Conservation (phyloP, 192 early-diverging fungal species). For the Backusella sp. region DNA sequence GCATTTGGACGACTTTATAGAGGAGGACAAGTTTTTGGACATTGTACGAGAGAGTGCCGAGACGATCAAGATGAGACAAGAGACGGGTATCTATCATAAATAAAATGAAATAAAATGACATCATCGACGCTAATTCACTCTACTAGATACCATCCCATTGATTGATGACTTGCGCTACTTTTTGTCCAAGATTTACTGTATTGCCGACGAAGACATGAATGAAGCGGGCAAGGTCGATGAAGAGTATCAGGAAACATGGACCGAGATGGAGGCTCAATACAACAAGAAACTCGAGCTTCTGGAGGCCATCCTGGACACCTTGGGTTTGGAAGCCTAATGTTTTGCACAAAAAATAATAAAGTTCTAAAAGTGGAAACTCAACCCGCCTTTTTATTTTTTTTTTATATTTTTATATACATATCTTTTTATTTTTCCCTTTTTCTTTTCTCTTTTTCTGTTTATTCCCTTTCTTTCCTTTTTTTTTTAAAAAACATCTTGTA, state of each 20-base stretch:
- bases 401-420: neutral
- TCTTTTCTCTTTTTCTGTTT: neutral
- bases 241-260: slow-evolving; percentile 31
- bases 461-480: neutral
- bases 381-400: neutral
- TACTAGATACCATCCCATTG: slow-evolving; percentile 48
- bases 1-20: slow-evolving; percentile 29
- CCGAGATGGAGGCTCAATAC: slow-evolving; percentile 35
- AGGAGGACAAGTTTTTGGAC: slow-evolving; percentile 27
- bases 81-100: slow-evolving; percentile 25
- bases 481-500: neutral
- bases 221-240: slow-evolving; percentile 30
- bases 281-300: slow-evolving; percentile 36
- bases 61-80: slow-evolving; percentile 38
- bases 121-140: neutral
- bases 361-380: neutral
- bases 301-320: slow-evolving; percentile 40
- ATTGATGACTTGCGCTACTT: slow-evolving; percentile 54
- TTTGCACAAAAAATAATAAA: neutral
- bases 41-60: slow-evolving; percentile 41
- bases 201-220: slow-evolving; percentile 22
- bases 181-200: slow-evolving; percentile 35
- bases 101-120: neutral
- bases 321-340: slow-evolving; percentile 39
- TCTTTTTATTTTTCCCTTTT: neutral